Conservation (phyloP, 495 filamentous ascomycete species). For the Delitschia confertaspora region DNA sequence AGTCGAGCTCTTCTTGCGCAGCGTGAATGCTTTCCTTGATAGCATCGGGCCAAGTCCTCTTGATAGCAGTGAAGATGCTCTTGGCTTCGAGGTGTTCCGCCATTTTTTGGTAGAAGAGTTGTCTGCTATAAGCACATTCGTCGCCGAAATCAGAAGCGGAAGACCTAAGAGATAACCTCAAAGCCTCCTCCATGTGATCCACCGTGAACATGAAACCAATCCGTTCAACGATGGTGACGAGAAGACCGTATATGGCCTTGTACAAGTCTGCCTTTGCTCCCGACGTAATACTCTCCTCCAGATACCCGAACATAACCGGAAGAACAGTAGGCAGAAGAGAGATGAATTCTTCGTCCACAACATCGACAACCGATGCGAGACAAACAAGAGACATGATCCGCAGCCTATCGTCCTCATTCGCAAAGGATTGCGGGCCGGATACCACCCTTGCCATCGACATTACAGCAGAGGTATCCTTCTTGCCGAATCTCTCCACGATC, state of each 20-base stretch:
- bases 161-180: slow-evolving; percentile 61
- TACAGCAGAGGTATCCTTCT: slow-evolving; percentile 64
- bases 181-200: slow-evolving; percentile 57
- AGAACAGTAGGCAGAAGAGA: slow-evolving; percentile 70
- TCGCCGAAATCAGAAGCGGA: slow-evolving; percentile 47
- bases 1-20: slow-evolving; percentile 54
- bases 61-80: slow-evolving; percentile 56
- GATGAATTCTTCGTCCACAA: slow-evolving; percentile 74
- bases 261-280: slow-evolving; percentile 55
- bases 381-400: slow-evolving; percentile 78
- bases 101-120: slow-evolving; percentile 58
- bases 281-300: slow-evolving; percentile 51
- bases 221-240: slow-evolving; percentile 66
- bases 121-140: slow-evolving; percentile 52
- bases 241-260: slow-evolving; percentile 70
- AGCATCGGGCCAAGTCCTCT: slow-evolving; percentile 60
- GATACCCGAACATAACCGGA: slow-evolving; percentile 56
- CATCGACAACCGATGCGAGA: slow-evolving; percentile 77
- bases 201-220: slow-evolving; percentile 79
- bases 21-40: slow-evolving; percentile 46
- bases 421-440: slow-evolving; percentile 65
- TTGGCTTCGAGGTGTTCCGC: slow-evolving; percentile 65
- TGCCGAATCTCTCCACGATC: slow-evolving; percentile 85
- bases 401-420: slow-evolving; percentile 59
- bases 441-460: slow-evolving; percentile 59